A percentile compares a stretch with the other conserved stretches of the same genome.
phyloP scores from a whole-genome alignment of 2,329 filamentous ascomycete genomes.

The Ophiostoma himal-ulmi region DNA sequence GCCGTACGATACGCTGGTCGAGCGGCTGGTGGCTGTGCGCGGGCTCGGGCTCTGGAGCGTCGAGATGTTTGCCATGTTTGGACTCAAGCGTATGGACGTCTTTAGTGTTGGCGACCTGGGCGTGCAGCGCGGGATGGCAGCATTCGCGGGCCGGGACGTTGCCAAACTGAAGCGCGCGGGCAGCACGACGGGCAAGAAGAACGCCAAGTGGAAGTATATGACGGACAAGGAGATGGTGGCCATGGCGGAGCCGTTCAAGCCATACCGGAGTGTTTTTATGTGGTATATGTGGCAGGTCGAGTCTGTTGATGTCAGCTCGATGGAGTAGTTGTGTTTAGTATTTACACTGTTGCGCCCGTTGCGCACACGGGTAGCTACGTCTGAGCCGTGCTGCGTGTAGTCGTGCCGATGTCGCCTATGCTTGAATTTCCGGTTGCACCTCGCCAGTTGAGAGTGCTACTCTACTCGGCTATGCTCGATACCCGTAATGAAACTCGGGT shows the following conservation, averaged over 20 bases:
- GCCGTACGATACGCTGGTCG: constrained; percentile 78
- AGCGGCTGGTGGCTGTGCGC: constrained; percentile 75
- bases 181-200: constrained; percentile 57
- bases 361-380: not conserved
- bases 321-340: constrained; percentile 36
- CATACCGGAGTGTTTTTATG: constrained; percentile 91
- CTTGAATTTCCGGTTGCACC: not conserved
- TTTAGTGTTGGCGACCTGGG: constrained; percentile 89
- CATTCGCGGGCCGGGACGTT: constrained; percentile 76
- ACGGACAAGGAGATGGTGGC: constrained; percentile 85
- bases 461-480: not conserved
- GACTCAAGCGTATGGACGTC: constrained; percentile 88
- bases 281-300: constrained; percentile 96
- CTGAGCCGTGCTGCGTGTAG: not conserved
- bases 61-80: constrained; percentile 97
- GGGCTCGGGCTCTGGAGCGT: constrained; percentile 87
- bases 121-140: constrained; percentile 90
- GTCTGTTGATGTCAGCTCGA: constrained; percentile 64
- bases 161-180: constrained; percentile 66
- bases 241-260: constrained; percentile 70
- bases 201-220: constrained; percentile 97
- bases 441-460: not conserved
- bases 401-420: not conserved
- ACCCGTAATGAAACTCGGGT: not conserved
- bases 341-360: too few relatives aligned